Conservation (phyloP, 345 rosid species). For the Ceriops tagal region DNA sequence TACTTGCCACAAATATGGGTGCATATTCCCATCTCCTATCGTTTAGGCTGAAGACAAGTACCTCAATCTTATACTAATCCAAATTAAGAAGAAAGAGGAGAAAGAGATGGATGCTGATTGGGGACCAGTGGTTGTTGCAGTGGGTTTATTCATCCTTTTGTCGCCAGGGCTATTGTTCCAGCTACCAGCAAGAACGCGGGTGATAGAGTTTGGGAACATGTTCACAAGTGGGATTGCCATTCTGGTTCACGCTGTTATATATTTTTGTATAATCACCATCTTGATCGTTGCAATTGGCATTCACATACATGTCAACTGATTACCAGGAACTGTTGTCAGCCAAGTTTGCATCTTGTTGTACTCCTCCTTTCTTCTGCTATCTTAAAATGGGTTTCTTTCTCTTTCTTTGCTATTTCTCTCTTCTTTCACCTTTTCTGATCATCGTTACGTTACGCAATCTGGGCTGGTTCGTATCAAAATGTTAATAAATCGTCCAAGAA, state of each 20-base stretch:
- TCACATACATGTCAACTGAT: conserved; percentile 49
- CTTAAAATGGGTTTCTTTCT: neutral
- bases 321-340: neutral
- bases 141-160: conserved; percentile 64
- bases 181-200: conserved; percentile 67
- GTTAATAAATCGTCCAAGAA: no score
- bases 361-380: neutral
- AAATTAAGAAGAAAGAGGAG: neutral
- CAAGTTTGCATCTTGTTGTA: neutral
- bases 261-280: conserved; percentile 74
- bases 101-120: conserved; percentile 58
- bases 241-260: conserved; percentile 77
- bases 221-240: conserved; percentile 83
- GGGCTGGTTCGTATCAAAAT: no score
- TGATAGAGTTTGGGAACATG: conserved; percentile 95
- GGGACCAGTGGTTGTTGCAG: conserved; percentile 78
- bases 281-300: conserved; percentile 66
- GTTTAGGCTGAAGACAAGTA: conserved; percentile 2
- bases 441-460: no score
- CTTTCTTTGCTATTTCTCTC: neutral
- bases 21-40: neutral
- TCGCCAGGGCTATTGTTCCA: conserved; percentile 92
- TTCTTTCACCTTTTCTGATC: no score
- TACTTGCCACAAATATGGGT: conserved; percentile 24
- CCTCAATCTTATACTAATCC: neutral